phyloP scores from a whole-genome alignment of 2,329 filamentous ascomycete species.

The Phyllosticta citriasiana region DNA sequence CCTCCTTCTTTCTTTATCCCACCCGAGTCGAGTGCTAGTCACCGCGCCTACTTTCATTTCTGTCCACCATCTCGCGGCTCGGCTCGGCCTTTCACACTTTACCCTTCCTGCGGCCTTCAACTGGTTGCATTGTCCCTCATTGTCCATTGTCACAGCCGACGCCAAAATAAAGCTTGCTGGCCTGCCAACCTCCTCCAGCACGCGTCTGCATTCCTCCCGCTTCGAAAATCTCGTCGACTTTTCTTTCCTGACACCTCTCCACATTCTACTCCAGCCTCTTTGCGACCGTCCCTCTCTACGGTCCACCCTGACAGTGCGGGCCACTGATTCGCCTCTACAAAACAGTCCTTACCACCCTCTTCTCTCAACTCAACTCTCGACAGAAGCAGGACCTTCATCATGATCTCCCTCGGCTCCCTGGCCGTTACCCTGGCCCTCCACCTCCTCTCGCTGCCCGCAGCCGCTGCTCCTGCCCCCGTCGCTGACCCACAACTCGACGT shows the following conservation, averaged over 20 bases:
- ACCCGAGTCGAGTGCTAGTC: slow-evolving; percentile 4
- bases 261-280: slow-evolving; percentile 8
- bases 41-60: neutral
- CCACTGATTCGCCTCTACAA: slow-evolving; percentile 11
- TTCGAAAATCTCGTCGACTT: neutral
- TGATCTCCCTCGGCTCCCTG: slow-evolving; percentile 28
- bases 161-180: neutral
- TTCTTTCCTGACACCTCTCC: slow-evolving; percentile 1
- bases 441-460: slow-evolving; percentile 19
- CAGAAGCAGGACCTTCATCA: slow-evolving; percentile 19
- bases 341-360: slow-evolving; percentile 3
- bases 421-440: slow-evolving; percentile 29
- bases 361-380: neutral
- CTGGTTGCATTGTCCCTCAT: slow-evolving; percentile 5
- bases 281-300: neutral
- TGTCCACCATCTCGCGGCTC: neutral
- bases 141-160: neutral
- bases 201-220: neutral
- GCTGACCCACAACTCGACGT: slow-evolving; percentile 9
- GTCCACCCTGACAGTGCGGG: slow-evolving; percentile 3
- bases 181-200: slow-evolving; percentile 4
- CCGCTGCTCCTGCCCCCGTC: slow-evolving; percentile 14
- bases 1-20: neutral
- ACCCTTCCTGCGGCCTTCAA: too few relatives aligned
- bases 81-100: neutral